Conservation (phyloP, 2,329 filamentous ascomycete species). For the Cladophialophora carrionii region DNA sequence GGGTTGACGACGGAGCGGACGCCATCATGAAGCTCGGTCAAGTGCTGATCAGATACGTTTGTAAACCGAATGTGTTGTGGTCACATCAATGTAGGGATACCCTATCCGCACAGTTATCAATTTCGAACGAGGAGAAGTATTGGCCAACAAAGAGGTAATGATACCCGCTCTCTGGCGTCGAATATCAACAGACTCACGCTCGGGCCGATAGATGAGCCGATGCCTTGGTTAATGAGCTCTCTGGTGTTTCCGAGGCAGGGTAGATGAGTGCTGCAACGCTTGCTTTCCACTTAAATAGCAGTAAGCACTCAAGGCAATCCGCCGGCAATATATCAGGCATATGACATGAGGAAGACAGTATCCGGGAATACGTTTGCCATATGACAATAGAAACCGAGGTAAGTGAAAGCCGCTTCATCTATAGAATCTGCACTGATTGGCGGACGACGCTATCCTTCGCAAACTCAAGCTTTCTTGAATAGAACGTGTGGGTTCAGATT, state of each 20-base stretch:
- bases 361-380: background rate
- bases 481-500: background rate
- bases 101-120: background rate
- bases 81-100: background rate
- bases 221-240: background rate
- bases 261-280: background rate
- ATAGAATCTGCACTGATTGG: conserved; percentile 7
- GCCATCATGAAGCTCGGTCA: conserved; percentile 14
- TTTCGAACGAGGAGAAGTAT: background rate
- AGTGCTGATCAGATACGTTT: background rate
- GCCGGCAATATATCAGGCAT: background rate
- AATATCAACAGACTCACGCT: background rate
- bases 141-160: background rate
- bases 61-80: background rate
- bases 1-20: conserved; percentile 27
- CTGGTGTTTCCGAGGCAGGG: background rate
- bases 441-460: background rate
- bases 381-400: conserved; percentile 8
- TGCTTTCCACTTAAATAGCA: background rate
- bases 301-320: background rate
- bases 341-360: background rate
- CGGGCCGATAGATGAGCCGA: conserved; percentile 2
- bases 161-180: background rate
- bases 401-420: background rate
- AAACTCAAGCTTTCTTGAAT: background rate